A percentile compares a stretch with the other conserved stretches of the same genome.
Evolutionary conservation across 148 eudicot species (phyloP).

Genomic region (Chenopodium album): DNA sequence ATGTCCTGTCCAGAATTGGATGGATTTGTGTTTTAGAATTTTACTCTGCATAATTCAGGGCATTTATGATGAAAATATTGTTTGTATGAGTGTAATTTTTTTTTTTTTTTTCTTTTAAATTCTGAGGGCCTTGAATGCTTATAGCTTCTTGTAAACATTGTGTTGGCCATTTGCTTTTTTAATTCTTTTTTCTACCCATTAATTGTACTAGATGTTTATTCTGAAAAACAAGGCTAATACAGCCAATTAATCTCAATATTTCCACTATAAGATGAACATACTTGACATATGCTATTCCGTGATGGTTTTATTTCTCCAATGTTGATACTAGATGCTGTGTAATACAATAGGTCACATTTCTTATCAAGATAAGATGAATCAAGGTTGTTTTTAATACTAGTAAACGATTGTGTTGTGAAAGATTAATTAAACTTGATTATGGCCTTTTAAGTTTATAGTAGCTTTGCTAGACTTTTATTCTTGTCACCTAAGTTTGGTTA

Average conservation of each 20-base stretch:
- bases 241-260: constrained; percentile 10
- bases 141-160: constrained; percentile 15
- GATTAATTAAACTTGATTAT: no score
- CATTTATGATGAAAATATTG: constrained; percentile 22
- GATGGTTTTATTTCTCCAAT: no score
- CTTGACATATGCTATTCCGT: no score
- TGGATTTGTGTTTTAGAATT: constrained; percentile 18
- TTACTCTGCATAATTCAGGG: constrained; percentile 31
- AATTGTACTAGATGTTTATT: constrained; percentile 25
- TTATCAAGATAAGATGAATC: no score
- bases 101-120: not conserved
- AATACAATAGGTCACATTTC: no score
- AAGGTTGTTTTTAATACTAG: no score
- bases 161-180: constrained; percentile 1
- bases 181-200: not conserved
- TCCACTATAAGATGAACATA: constrained; percentile 1
- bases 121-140: constrained; percentile 6
- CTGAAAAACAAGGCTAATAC: constrained; percentile 18
- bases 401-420: no score
- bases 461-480: no score
- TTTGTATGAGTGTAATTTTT: constrained; percentile 10
- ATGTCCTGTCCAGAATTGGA: constrained; percentile 21
- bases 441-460: no score
- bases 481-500: no score
- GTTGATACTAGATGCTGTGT: no score